A percentile compares a stretch with the other conserved stretches of the same genome.
phyloP scores from a whole-genome alignment of 345 rosid genomes.

The Pugionium cornutum region DNA sequence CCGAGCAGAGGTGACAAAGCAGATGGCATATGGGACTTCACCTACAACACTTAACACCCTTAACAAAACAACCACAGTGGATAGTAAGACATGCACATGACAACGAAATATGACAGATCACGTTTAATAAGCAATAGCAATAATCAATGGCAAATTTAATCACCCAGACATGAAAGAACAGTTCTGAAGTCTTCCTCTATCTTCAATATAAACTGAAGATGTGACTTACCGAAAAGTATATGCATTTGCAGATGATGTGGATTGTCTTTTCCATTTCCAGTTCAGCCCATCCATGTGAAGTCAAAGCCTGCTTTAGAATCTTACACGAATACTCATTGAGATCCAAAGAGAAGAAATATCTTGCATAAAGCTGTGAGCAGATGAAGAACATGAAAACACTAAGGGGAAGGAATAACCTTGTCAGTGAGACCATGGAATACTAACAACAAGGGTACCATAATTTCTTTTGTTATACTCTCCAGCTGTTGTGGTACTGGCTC shows the following conservation, averaged over 20 bases:
- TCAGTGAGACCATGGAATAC: slow-evolving; percentile 57
- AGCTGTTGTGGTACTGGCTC: slow-evolving; percentile 86
- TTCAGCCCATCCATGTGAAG: slow-evolving; percentile 39
- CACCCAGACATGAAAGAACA: slow-evolving; percentile 23
- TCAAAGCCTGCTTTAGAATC: slow-evolving; percentile 56
- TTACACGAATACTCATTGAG: slow-evolving; percentile 32
- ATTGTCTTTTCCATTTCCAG: slow-evolving; percentile 60
- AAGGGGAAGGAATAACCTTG: slow-evolving; percentile 53
- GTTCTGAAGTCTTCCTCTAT: slow-evolving; percentile 13
- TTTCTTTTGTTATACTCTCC: slow-evolving; percentile 63
- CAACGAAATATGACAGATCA: background rate
- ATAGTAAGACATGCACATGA: slow-evolving; percentile 31
- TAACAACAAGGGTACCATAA: slow-evolving; percentile 65
- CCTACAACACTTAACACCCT: slow-evolving; percentile 52
- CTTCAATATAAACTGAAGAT: slow-evolving; percentile 18
- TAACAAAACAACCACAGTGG: slow-evolving; percentile 36
- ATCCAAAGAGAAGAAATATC: slow-evolving; percentile 3
- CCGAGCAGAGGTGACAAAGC: slow-evolving; percentile 60
- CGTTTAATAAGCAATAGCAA: slow-evolving; percentile 1
- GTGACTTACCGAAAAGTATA: slow-evolving; percentile 71
- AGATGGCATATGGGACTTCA: slow-evolving; percentile 81
- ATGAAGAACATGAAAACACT: slow-evolving; percentile 21
- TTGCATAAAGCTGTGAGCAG: slow-evolving; percentile 21
- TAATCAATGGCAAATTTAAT: slow-evolving; percentile 10
- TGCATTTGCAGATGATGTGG: slow-evolving; percentile 70